These are phyloP conservation scores for Brasilioporus rufonigricans DNA, from an alignment of 768 basidiomycete species.

Conservation along the genomic window DNA sequence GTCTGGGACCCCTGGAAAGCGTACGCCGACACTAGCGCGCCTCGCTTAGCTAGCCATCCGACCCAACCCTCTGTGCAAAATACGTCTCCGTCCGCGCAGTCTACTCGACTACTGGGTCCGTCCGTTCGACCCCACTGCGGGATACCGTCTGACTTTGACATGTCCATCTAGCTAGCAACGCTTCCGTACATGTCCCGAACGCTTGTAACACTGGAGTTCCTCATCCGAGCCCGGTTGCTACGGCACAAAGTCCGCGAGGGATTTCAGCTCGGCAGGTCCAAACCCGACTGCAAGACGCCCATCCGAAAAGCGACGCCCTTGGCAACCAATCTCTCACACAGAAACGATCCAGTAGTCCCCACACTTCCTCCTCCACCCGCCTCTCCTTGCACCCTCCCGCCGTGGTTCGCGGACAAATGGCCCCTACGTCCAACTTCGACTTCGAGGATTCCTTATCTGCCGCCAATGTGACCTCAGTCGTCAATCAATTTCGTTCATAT, in stretches of 20 bases:
- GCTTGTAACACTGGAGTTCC: not conserved
- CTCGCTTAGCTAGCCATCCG: constrained; percentile 3
- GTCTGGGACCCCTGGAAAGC: constrained; percentile 28
- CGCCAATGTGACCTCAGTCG: constrained; percentile 29
- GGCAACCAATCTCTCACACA: constrained; percentile 13
- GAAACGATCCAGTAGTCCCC: not conserved
- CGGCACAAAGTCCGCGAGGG: constrained; percentile 9
- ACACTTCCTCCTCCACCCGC: not conserved
- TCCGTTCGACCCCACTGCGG: not conserved
- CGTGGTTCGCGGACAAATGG: constrained; percentile 25
- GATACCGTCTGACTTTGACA: not conserved
- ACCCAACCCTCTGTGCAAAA: not conserved
- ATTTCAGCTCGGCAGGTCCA: constrained; percentile 5
- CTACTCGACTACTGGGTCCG: constrained; percentile 13
- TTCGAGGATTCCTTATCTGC: constrained; percentile 30
- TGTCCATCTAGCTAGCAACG: constrained; percentile 4
- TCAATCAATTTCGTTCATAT: constrained; percentile 34
- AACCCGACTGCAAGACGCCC: not conserved
- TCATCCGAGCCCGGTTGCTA: constrained; percentile 19
- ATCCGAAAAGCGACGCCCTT: constrained; percentile 15
- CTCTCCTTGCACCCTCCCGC: constrained; percentile 10
- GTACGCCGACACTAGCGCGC: not conserved
- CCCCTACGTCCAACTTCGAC: constrained; percentile 21
- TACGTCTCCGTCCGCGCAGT: not conserved
- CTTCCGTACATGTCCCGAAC: constrained; percentile 3